A percentile compares a stretch with the other conserved stretches of the same genome.
phyloP scores from a whole-genome alignment of 345 rosid genomes.

The Acer saccharum region DNA sequence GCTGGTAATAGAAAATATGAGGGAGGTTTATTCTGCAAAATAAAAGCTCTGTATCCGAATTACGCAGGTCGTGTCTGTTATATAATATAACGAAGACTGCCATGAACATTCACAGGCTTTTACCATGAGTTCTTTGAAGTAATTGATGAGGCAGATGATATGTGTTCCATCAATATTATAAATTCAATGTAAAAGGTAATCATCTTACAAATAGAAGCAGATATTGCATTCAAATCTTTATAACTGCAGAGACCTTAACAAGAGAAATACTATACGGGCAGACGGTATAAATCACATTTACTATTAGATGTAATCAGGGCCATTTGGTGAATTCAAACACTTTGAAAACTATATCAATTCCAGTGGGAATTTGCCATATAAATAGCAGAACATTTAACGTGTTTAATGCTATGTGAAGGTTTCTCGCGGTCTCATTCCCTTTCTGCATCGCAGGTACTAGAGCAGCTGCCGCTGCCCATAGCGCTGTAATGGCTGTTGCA shows the following conservation, averaged over 20 bases:
- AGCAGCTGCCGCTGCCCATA: conserved; percentile 86
- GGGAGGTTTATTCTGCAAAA: neutral
- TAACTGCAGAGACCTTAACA: neutral
- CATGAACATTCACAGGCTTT: no score
- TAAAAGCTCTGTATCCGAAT: neutral
- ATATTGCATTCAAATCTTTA: neutral
- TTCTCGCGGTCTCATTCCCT: conserved; percentile 82
- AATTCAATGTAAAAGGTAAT: neutral
- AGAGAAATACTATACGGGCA: neutral
- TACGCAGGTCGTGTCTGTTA: no score
- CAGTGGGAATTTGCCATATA: conserved; percentile 82
- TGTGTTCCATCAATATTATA: no score
- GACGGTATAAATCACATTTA: neutral
- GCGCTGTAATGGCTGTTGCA: conserved; percentile 63
- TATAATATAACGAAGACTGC: no score
- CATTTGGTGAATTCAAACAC: conserved; percentile 87
- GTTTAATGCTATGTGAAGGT: conserved; percentile 82
- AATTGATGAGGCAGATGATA: no score
- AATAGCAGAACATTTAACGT: conserved; percentile 67
- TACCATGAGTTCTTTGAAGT: no score
- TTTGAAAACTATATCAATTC: conserved; percentile 73
- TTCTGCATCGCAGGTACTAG: conserved; percentile 91
- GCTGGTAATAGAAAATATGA: neutral
- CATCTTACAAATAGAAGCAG: neutral
- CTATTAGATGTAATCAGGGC: conserved; percentile 47